Base-by-base conservation (phyloP, 345 rosid species). In the Arabidopsis arenosa region DNA sequence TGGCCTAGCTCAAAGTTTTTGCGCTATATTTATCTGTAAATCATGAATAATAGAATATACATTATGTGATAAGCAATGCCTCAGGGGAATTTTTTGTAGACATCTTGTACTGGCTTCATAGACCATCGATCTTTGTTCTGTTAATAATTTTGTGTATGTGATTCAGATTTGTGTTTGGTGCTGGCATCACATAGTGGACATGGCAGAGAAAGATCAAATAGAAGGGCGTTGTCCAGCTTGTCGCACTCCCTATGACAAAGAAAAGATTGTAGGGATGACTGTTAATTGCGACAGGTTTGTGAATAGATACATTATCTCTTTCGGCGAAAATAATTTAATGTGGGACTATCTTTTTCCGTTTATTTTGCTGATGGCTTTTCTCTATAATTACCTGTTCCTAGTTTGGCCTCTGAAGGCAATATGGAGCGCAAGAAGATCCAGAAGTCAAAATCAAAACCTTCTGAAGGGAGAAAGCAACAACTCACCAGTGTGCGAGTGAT, bases 141-240 rank as follows among this genome's bases (percentile, higher is more conserved):
- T 49, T 71, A 39, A 57, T 30, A 21, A 18, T 64, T 28, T 57
- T 57, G 9, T 64, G 48, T 51, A 21, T 66, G 33, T 30, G 43
- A 5, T 66, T 39, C 80, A 91, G 98, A 81, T 93, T 66, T 93
- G 98, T 86, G 93, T 93, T 68, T 93, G 98, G 98, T 93, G 98
- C 64, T 93, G 98, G 98, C 90, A 93, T 83, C 96, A 93, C 68
- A 76, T 93, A 23, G 87, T 89, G 89, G 93, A 93, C 67, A 89
- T 93, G 98, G 98, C 98, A 39, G 97, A 89, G 83, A 93, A 87
- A 88, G 96, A 86, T 79, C 87, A 78, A 9, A 70, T 84, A 10
- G 96, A 88, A 78, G 98, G 98, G 57, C 89, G 91, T 36, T 93
- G 97, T 73, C 98, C 97, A 4, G 98, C 98, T 70, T 93, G 97